Evolutionary conservation across 1,284 basidiomycete species (phyloP), one percentile per base, ranked within the genome.

Genomic region (Dichomitus squalens): DNA sequence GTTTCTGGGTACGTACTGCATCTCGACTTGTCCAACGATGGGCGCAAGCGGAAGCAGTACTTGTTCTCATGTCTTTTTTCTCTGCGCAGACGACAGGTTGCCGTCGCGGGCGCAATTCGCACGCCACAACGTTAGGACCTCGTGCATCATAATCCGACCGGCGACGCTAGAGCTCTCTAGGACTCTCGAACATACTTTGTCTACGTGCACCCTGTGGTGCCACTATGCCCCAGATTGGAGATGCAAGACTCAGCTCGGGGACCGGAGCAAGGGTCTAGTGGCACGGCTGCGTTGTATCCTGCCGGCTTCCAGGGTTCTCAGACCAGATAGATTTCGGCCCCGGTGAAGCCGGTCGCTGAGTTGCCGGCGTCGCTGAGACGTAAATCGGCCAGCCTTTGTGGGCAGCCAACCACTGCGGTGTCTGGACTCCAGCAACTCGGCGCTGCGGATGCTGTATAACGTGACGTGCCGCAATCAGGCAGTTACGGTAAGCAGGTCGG

Each of bases 361-460:
- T 39, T 41, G 53, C 39, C 21, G 47, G n/a, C 27, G n/a, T 31
- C 43, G 35, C 36, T 55, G 53, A 55, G 47, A 48, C 35, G 29
- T 29, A 43, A 49, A 49, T 27, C 7, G 31, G 33, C 27, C 16
- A 23, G 7, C 29, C 40, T 21, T 29, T 31, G 31, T 23, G 29
- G 29, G 4, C 6, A 8, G 25, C 27, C 40, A 14, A 7, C 25
- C 25, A 6, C 1, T 14, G 25, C 41, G 25, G 25, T 29, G 41
- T 44, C 25, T 29, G 23, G 25, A 44, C 14, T 23, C n/a, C 25
- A 44, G 8, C 25, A 29, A 25, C 12, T 29, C 18, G 21, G 16
- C n/a, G n/a, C 23, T 7, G 4, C n/a, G 41, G 23, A 44, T 23
- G 41, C 25, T n/a, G n/a, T n/a, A n/a, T n/a, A n/a, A n/a, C n/a